phyloP scores from a whole-genome alignment of 2,329 filamentous ascomycete genomes.

The Cryphonectria naterciae region DNA sequence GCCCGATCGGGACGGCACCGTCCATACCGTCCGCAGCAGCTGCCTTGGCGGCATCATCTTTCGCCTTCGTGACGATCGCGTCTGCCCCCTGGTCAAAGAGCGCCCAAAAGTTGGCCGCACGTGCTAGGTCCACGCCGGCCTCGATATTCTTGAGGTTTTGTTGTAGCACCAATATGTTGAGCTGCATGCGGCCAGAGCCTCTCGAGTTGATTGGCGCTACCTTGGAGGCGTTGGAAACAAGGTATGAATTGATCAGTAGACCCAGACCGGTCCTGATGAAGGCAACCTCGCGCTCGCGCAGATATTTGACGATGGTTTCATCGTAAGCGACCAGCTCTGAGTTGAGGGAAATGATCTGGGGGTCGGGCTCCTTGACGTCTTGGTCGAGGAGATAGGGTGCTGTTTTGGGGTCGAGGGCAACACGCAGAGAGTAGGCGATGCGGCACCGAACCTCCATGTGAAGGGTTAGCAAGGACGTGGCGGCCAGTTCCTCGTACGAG shows the following conservation, averaged over 20 bases:
- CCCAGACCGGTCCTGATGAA: constrained; percentile 81
- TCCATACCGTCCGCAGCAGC: constrained; percentile 39
- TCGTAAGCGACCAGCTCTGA: constrained; percentile 85
- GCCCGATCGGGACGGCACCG: constrained; percentile 30
- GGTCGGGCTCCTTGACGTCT: constrained; percentile 76
- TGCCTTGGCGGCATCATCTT: constrained; percentile 46
- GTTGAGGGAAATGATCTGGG: constrained; percentile 82
- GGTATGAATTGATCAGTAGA: constrained; percentile 75
- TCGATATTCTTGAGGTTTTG: constrained; percentile 97
- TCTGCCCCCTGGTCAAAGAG: constrained; percentile 70
- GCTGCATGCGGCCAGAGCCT: constrained; percentile 84
- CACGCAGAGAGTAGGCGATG: constrained; percentile 76
- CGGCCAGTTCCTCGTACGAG: constrained; percentile 80
- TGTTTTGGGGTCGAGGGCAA: constrained; percentile 62
- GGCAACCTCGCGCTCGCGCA: constrained; percentile 70
- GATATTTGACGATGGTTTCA: constrained; percentile 74
- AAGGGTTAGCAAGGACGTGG: constrained; percentile 78
- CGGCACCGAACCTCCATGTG: constrained; percentile 89
- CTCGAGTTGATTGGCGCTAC: constrained; percentile 83
- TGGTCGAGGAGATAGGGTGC: constrained; percentile 70
- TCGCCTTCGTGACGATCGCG: constrained; percentile 65
- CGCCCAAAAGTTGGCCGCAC: constrained; percentile 69
- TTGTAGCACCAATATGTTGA: constrained; percentile 93
- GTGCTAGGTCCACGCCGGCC: constrained; percentile 64
- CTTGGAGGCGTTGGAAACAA: constrained; percentile 72